Base-by-base conservation (phyloP, 371 early-diverging fungal species). In the Mucor mucedo region DNA sequence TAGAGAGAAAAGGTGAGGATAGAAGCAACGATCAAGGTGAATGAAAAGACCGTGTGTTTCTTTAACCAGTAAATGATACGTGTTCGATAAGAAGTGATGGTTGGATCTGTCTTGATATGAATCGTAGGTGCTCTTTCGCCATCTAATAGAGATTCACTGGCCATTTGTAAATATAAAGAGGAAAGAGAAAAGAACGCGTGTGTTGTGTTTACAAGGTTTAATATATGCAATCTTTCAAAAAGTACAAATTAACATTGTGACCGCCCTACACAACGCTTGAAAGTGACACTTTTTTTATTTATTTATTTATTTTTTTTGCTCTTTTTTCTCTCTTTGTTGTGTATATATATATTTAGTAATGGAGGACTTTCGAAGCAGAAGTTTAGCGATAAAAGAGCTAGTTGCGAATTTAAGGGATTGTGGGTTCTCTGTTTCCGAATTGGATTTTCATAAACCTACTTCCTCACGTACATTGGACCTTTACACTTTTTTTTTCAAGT, bases 71-170 rank as follows among this genome's bases (percentile, higher is more conserved):
- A 62, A 11, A 13, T 32, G 5, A 55, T 28, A 29, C 48, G 55
- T n/a, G 55, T 55, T 55, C 62, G 47, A 16, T 62, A 40, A 7
- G 55, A 47, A 47, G 47, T 8, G 28, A 54, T 32, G 13, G 44
- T 54, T 40, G 55, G 58, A 47, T 58, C 48, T 33, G 58, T 45
- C 35, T 58, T 58, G 21, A 58, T 58, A 9, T 45, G 41, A 1
- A 58, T 58, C 16, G 33, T 21, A 21, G 48, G 48, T 35, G 45
- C 9, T 48, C 38, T 32, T 16, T 58, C 58, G 16, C 47, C 58
- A 38, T 58, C 58, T 16, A 58, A 47, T 9, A 58, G 48, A 27
- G 27, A 47, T 21, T 58, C 58, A 35, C 30, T 50, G 10, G 21
- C n/a, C 27, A 21, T 9, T 28, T 50, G 7, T 13, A 27, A 30